Evolutionary conservation across 345 rosid genomes (phyloP), one percentile per base, ranked within the genome.

Genomic region (Gossypium sturtianum): DNA sequence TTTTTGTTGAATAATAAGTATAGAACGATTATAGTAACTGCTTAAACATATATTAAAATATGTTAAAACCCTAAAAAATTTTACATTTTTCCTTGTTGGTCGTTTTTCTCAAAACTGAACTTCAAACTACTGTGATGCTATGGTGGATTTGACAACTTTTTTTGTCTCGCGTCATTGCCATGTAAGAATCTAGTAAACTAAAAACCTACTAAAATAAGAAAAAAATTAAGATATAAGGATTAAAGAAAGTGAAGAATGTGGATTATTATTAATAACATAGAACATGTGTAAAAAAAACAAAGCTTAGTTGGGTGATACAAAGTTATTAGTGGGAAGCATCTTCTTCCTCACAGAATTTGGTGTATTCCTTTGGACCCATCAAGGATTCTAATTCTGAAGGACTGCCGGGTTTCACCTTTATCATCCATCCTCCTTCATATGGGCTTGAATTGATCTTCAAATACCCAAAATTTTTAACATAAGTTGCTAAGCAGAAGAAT

Each of bases 271-370:
- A 51, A 56, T 41, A 66, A 44, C 49, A 64, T 61, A 62, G 64
- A 65, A 53, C 3, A 3, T 47, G 38, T 34, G 13, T 2, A 10
- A 45, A 45, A 45, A 45, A 45, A 45, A 45, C 49, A 70, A 27
- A 51, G 8, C 57, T 10, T 70, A 70, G 15, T 29, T 53, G n/a
- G 11, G 54, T 20, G 51, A 17, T 53, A 54, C 64, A 51, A 41
- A 64, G 72, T 73, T 59, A 34, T 84, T 89, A 93, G 79, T 91
- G 99, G 79, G 93, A 82, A 17, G 92, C 93, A 51, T 88, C 96
- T 88, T 93, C 99, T 72, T 95, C 98, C 82, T 95, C 93, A 23
- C 96, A 95, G 88, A 90, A 87, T 78, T 95, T 90, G n/a, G 88
- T 86, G 88, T 93, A 93, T 72, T 89, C 97, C 69, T 83, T 89